Percentiles rank a stretch among this genome's conserved stretches.
Conservation (phyloP, 345 rosid genomes). For the Linum trigynum region DNA sequence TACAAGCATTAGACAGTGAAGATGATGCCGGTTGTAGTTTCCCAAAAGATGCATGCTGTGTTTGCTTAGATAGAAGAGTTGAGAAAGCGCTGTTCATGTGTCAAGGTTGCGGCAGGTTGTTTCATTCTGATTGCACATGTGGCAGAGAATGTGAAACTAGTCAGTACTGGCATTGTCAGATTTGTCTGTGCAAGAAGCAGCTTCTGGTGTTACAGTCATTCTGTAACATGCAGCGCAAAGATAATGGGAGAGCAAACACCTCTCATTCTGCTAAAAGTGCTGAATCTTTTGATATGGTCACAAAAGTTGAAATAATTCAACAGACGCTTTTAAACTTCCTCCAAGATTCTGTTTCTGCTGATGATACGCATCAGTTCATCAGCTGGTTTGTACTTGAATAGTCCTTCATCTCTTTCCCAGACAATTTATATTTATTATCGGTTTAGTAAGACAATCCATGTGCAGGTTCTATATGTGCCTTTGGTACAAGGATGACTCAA, state of each 20-base stretch:
- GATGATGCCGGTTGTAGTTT: slow-evolving; percentile 28
- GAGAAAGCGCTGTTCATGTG: slow-evolving; percentile 55
- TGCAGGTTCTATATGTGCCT: slow-evolving; percentile 91
- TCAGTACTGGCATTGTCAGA: slow-evolving; percentile 69
- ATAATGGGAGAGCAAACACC: slow-evolving; percentile 24
- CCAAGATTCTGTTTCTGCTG: slow-evolving; percentile 70
- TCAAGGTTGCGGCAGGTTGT: slow-evolving; percentile 66
- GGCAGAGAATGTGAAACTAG: slow-evolving; percentile 61
- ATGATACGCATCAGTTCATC: slow-evolving; percentile 71
- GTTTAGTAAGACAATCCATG: slow-evolving; percentile 14
- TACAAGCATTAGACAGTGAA: slow-evolving; percentile 45
- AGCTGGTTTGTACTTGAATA: slow-evolving; percentile 55
- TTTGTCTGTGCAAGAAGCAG: slow-evolving; percentile 73
- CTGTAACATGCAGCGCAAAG: slow-evolving; percentile 50
- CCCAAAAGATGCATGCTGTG: slow-evolving; percentile 53
- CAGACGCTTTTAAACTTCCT: slow-evolving; percentile 89
- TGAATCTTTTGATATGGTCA: slow-evolving; percentile 34
- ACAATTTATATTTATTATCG: slow-evolving; percentile 16
- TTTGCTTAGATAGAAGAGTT: slow-evolving; percentile 57
- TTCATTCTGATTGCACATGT: slow-evolving; percentile 92
- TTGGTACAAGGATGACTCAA: slow-evolving; percentile 90
- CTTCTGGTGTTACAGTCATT: slow-evolving; percentile 77
- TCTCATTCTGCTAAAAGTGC: slow-evolving; percentile 21
- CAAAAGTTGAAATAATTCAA: slow-evolving; percentile 67
- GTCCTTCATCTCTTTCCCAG: slow-evolving; percentile 4